Evolutionary conservation across 2,329 filamentous ascomycete genomes (phyloP), one percentile per base, ranked within the genome.

Genomic region (Phaeophleospora eucalypticola): DNA sequence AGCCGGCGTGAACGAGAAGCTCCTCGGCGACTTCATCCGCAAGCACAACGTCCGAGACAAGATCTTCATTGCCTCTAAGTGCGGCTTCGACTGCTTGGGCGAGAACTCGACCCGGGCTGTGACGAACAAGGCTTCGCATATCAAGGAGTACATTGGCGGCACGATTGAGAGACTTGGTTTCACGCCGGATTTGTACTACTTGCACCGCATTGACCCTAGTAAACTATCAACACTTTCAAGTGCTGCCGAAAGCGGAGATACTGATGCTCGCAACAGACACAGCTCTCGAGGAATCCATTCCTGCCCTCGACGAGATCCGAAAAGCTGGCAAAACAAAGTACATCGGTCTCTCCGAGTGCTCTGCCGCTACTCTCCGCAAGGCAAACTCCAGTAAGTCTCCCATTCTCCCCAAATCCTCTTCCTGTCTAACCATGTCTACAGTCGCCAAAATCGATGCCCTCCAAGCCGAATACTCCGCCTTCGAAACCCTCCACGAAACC

Each of bases 31-130:
- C 24, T 77, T 76, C 49, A 75, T 77, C 49, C 58, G 68, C 18
- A 77, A 76, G 54, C 72, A 77, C 58, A 72, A 76, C 40, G 63
- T 72, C 8, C 70, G 74, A 1, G 72, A 76, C 45, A 75, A 76
- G 51, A 33, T 76, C n/a, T 76, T 76, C 51, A 58, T 76, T 44
- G 73, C 73, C 4, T 76, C 73, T 0, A 76, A 76, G 45, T 76
- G 73, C 48, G 73, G 72, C 0, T 65, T 76, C 33, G 56, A 68
- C 12, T 59, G 60, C 3, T 70, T 73, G 35, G 66, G 61, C 10
- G 56, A 57, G 1, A 18, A 43, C 10, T 27, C 43, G 18, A 57
- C 61, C 3, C 15, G 29, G 2, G 24, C 7, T 12, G 63, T 75
- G 21, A 74, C 71, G 39, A 76, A 76, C 53, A 72, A 68, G 3